Base-by-base conservation (phyloP, 208 protist genomes). In the Trypanosoma boissoni region DNA sequence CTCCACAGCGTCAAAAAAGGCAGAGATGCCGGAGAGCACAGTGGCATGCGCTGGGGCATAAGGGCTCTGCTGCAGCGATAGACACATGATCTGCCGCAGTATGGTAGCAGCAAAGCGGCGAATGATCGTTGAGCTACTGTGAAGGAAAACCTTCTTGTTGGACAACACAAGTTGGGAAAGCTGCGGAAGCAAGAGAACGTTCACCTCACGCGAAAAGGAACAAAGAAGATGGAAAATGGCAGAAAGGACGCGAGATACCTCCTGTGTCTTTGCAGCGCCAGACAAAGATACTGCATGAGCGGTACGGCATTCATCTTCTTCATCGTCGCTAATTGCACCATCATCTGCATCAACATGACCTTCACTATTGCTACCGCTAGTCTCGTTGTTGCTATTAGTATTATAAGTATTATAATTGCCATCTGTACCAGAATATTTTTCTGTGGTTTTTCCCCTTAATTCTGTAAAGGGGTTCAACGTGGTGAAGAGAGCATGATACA, bases 121-220 rank as follows among this genome's bases (percentile, higher is more conserved):
- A 52, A 62, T 56, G 46, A 29, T 23, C 1, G 29, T 59, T 5
- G 52, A 54, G 21, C 24, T 43, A 28, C 36, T 64, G 46, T 32
- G 55, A 43, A 80, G 58, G 27, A 79, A 75, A 10, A 64, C 0
- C 0, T 39, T 27, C 16, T 46, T 56, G 34, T 72, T 63, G 10
- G n/a, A 26, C 6, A 65, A 28, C 9, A 82, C 42, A 10, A 58
- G 44, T 23, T 45, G 28, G 32, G 60, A 65, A 37, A 86, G 44
- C 4, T 60, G 52, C 12, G 71, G 62, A 3, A 80, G 46, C 34
- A 76, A 20, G 8, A 42, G 44, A 2, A 68, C 58, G 50, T 65
- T 66, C n/a, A 49, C 29, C 26, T 72, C 63, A 0, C 26, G 26
- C 0, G 45, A 26, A 59, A 70, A 70, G 1, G 46, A 39, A 21